Conservation (phyloP, 345 rosid genomes). For the Melaleuca alternifolia region DNA sequence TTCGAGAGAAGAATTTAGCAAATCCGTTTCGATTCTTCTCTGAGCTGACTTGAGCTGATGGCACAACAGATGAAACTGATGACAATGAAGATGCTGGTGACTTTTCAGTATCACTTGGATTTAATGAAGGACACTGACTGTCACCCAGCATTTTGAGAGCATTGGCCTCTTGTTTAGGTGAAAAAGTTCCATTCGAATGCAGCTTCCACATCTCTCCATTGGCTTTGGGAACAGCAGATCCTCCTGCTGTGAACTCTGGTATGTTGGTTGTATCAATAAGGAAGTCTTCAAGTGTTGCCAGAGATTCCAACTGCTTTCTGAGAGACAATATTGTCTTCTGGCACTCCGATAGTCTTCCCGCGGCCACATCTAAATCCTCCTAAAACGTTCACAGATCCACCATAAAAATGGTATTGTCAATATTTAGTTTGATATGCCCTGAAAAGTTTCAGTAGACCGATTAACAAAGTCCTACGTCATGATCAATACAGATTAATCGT, state of each 20-base stretch:
- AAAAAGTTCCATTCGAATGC: slow-evolving; percentile 33
- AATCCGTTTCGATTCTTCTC: slow-evolving; percentile 87
- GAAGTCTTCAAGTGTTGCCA: slow-evolving; percentile 93
- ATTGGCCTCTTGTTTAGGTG: slow-evolving; percentile 26
- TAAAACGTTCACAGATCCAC: slow-evolving; percentile 12
- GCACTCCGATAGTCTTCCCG: slow-evolving; percentile 83
- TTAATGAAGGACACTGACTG: slow-evolving; percentile 8
- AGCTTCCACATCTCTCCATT: slow-evolving; percentile 48
- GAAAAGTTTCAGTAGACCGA: neutral
- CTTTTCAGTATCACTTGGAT: slow-evolving; percentile 14
- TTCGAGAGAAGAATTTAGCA: slow-evolving; percentile 74
- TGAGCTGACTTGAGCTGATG: slow-evolving; percentile 35
- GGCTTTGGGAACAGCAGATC: slow-evolving; percentile 11
- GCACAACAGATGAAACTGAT: slow-evolving; percentile 26
- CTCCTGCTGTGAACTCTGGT: slow-evolving; percentile 24
- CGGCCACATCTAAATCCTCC: slow-evolving; percentile 78
- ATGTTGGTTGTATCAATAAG: slow-evolving; percentile 60
- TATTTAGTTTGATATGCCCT: neutral
- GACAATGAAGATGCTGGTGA: slow-evolving; percentile 25
- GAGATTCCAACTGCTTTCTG: slow-evolving; percentile 76
- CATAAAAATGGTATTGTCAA: neutral
- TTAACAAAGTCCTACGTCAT: neutral
- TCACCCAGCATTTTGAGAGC: slow-evolving; percentile 16
- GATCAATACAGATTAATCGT: neutral
- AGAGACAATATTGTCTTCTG: slow-evolving; percentile 89